A percentile compares a stretch with the other conserved stretches of the same genome.
These are phyloP conservation scores for Calonectria multiphialidica DNA, from an alignment of 2,329 filamentous ascomycete genomes.

Conservation along the genomic window DNA sequence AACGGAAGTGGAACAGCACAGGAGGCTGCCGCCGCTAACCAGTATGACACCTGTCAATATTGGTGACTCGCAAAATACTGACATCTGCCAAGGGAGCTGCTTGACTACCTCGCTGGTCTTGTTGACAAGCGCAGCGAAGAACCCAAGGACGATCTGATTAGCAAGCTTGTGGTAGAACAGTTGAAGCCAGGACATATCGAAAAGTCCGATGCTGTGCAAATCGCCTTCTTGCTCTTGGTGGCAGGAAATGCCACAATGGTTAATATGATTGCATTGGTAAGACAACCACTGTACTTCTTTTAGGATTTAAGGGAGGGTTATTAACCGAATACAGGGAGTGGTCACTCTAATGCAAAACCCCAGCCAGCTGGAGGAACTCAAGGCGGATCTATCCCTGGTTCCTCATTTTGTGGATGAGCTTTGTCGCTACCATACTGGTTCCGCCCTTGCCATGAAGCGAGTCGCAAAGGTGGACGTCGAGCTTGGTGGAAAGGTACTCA, in stretches of 20 bases:
- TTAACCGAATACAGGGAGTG: constrained; percentile 50
- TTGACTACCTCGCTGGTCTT: constrained; percentile 57
- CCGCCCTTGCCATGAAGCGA: constrained; percentile 59
- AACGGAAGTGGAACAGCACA: constrained; percentile 61
- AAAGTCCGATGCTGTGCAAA: constrained; percentile 57
- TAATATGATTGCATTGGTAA: constrained; percentile 61
- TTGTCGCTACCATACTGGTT: constrained; percentile 61
- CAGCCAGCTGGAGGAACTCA: constrained; percentile 55
- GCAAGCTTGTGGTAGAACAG: constrained; percentile 56
- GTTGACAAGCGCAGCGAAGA: constrained; percentile 54
- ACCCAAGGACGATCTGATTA: constrained; percentile 60
- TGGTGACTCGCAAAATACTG: not conserved
- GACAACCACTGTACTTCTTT: not conserved
- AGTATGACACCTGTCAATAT: constrained; percentile 40
- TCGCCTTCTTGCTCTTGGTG: constrained; percentile 62
- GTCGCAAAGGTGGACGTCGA: constrained; percentile 61
- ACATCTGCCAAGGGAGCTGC: constrained; percentile 49
- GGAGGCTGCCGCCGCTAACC: constrained; percentile 59
- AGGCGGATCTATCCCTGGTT: constrained; percentile 51
- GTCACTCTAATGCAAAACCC: constrained; percentile 59
- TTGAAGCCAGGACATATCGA: constrained; percentile 53
- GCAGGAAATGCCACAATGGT: constrained; percentile 66
- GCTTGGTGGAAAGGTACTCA: constrained; percentile 53
- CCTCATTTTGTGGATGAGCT: constrained; percentile 60
- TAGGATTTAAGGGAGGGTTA: fast-evolving